Conservation (phyloP, 805 yeast species). For the Henningerozyma blattae region DNA sequence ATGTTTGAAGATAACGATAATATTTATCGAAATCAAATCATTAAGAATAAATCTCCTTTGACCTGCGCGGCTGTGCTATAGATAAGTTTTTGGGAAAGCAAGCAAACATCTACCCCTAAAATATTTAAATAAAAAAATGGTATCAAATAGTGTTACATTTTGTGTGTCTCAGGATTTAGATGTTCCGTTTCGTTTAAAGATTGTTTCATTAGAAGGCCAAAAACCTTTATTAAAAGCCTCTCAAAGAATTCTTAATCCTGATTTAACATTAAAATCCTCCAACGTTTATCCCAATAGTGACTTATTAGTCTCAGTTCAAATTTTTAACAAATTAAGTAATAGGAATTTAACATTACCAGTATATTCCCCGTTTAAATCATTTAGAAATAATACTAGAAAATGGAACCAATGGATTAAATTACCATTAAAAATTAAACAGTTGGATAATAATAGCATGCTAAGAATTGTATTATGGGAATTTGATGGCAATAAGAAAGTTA, state of each 20-base stretch:
- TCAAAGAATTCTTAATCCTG: constrained; percentile 36
- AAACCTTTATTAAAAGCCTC: constrained; percentile 32
- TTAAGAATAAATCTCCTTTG: no score
- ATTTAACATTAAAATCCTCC: constrained; percentile 30
- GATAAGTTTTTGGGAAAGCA: no score
- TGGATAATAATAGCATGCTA: constrained; percentile 52
- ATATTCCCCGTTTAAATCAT: constrained; percentile 37
- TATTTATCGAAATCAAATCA: no score
- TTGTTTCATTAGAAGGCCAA: constrained; percentile 36
- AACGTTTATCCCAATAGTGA: constrained; percentile 27
- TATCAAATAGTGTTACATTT: constrained; percentile 35
- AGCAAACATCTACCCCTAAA: no score
- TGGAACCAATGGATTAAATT: constrained; percentile 70
- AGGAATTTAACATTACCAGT: constrained; percentile 39
- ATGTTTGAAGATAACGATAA: no score
- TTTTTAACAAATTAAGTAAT: constrained; percentile 29
- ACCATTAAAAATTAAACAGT: constrained; percentile 59
- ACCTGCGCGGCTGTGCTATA: no score
- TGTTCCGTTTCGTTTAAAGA: constrained; percentile 35
- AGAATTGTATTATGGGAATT: constrained; percentile 59
- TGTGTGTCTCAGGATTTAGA: constrained; percentile 45
- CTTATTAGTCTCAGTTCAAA: constrained; percentile 34
- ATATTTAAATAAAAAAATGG: no score
- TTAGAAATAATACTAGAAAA: constrained; percentile 28
- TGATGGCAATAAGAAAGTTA: constrained; percentile 36